Evolutionary conservation across 768 basidiomycete species (phyloP).

Genomic region (Russula sp.): DNA sequence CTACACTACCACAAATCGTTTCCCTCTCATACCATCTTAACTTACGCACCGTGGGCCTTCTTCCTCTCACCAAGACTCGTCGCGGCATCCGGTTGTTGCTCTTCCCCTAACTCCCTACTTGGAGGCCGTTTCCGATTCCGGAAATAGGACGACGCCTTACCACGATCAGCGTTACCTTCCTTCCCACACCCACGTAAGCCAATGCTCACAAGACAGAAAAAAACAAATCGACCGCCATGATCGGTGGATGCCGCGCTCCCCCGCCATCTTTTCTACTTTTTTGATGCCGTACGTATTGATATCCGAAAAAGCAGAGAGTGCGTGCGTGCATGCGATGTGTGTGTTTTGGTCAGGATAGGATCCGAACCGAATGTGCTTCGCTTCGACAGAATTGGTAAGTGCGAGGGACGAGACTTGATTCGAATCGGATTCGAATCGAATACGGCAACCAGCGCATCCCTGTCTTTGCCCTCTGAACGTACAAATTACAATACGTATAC

Average conservation of each 20-base stretch:
- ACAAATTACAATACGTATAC: not conserved
- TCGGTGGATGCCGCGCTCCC: not conserved
- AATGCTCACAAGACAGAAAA: not conserved
- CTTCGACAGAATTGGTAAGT: not conserved
- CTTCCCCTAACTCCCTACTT: not conserved
- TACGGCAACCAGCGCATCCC: too few relatives aligned
- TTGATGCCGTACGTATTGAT: not conserved
- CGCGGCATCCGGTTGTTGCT: not conserved
- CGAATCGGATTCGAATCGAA: too few relatives aligned
- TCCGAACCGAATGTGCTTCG: not conserved
- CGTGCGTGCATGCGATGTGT: not conserved
- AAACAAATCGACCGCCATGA: not conserved
- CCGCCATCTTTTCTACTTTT: not conserved
- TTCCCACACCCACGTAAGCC: not conserved
- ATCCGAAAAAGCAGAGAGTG: not conserved
- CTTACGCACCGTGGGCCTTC: not conserved
- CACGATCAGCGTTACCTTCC: not conserved
- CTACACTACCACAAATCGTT: not conserved
- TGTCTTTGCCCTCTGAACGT: too few relatives aligned
- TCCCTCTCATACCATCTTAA: not conserved
- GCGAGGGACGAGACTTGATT: too few relatives aligned
- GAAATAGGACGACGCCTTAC: not conserved
- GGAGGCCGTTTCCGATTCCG: not conserved
- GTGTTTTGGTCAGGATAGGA: not conserved
- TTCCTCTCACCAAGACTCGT: not conserved